Evolutionary conservation across 2,329 filamentous ascomycete genomes (phyloP).

Genomic region (Diaporthe sp.): DNA sequence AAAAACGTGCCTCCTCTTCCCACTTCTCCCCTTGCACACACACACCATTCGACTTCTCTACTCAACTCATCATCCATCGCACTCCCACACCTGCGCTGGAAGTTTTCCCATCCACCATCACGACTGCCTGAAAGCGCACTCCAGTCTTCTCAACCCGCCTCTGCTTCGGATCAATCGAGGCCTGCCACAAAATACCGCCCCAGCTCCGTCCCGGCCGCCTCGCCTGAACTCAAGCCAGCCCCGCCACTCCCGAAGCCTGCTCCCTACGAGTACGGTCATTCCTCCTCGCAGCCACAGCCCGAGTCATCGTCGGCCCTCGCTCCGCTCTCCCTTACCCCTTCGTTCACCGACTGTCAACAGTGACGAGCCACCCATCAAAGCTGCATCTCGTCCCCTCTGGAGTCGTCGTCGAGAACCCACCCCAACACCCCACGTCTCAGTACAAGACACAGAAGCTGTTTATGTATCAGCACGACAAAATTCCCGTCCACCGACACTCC

Average conservation of each 20-base stretch:
- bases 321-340: not conserved
- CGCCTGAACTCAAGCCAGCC: constrained; percentile 27
- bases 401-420: constrained; percentile 30
- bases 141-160: not conserved
- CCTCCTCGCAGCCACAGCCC: constrained; percentile 12
- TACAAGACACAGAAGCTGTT: constrained; percentile 72
- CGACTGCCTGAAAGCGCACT: constrained; percentile 26
- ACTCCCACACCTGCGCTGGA: constrained; percentile 34
- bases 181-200: not conserved
- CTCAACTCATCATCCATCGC: constrained; percentile 27
- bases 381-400: constrained; percentile 32
- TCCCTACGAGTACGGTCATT: constrained; percentile 34
- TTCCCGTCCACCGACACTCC: constrained; percentile 93
- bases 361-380: constrained; percentile 10
- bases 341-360: constrained; percentile 11
- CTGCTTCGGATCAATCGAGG: constrained; percentile 18
- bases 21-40: constrained; percentile 2
- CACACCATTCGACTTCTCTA: constrained; percentile 27
- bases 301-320: constrained; percentile 29
- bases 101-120: constrained; percentile 26
- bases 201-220: constrained; percentile 24
- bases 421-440: constrained; percentile 46
- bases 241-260: constrained; percentile 35
- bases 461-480: constrained; percentile 98
- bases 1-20: constrained; percentile 35